These are phyloP conservation scores for Colletotrichum endophyticum DNA, from an alignment of 2,329 filamentous ascomycete species.

Conservation along the genomic window DNA sequence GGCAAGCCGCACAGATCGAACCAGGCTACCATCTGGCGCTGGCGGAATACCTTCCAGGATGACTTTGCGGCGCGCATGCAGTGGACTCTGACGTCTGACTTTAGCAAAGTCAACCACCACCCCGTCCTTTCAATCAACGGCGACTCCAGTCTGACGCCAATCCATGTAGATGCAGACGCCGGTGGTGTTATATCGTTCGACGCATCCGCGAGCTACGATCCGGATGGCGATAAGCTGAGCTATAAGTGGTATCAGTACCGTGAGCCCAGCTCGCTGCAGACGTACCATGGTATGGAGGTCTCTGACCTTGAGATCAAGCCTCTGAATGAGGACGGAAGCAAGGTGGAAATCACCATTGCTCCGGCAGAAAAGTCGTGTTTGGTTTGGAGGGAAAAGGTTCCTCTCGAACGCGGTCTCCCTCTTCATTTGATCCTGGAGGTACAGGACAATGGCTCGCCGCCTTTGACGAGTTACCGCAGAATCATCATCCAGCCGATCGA, in stretches of 20 bases:
- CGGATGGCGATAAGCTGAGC: conserved; percentile 44
- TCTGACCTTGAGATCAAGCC: conserved; percentile 37
- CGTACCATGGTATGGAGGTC: conserved; percentile 42
- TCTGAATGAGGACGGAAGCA: conserved; percentile 20
- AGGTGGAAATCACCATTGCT: conserved; percentile 14
- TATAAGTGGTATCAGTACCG: conserved; percentile 57
- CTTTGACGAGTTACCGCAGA: conserved; percentile 51
- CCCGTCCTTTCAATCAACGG: conserved; percentile 50
- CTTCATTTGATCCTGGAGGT: conserved; percentile 57
- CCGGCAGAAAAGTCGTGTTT: conserved; percentile 40
- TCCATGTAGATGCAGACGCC: conserved; percentile 44
- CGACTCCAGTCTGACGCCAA: conserved; percentile 36
- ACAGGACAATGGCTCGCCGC: conserved; percentile 44
- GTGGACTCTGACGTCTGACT: conserved; percentile 34
- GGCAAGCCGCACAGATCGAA: conserved; percentile 29
- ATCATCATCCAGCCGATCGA: conserved; percentile 40
- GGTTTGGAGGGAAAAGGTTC: conserved; percentile 4
- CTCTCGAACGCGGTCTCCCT: conserved; percentile 40
- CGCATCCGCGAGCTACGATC: conserved; percentile 50
- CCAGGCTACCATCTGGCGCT: conserved; percentile 46
- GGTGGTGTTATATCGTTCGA: conserved; percentile 45
- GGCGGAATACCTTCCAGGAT: conserved; percentile 43
- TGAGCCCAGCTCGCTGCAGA: conserved; percentile 42
- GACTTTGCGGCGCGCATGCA: conserved; percentile 47
- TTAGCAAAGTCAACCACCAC: conserved; percentile 47